Conservation (phyloP, 169 alveolate genomes). For the Toxoplasma gondii region DNA sequence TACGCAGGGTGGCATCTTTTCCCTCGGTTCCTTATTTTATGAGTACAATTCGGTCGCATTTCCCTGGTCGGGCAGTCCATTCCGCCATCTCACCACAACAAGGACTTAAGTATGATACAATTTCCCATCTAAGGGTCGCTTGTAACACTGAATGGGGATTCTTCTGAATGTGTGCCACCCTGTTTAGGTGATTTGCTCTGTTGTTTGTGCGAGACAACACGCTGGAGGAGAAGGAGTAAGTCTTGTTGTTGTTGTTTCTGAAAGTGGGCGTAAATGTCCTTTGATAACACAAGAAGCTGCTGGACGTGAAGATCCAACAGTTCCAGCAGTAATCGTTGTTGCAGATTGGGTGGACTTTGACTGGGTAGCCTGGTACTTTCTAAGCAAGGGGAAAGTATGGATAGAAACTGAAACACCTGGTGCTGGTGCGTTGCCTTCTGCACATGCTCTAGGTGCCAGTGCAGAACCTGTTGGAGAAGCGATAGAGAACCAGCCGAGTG, state of each 20-base stretch:
- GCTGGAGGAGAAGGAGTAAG: not conserved
- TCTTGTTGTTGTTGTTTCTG: not conserved
- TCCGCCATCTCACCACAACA: too few species aligned
- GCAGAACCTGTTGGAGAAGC: constrained; percentile 55
- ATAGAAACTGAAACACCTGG: constrained; percentile 51
- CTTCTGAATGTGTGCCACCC: not conserved
- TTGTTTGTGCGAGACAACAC: not conserved
- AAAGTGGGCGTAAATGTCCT: constrained; percentile 44
- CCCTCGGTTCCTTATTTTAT: too few species aligned
- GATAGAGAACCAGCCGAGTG: constrained; percentile 48
- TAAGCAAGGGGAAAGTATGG: constrained; percentile 58
- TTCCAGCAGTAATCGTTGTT: constrained; percentile 49
- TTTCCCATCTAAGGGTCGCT: not conserved
- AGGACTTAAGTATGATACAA: too few species aligned
- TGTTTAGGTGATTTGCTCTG: not conserved
- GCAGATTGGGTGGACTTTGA: constrained; percentile 56
- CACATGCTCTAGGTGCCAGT: constrained; percentile 51
- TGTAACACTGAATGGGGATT: not conserved
- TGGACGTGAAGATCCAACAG: constrained; percentile 58
- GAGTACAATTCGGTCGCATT: too few species aligned
- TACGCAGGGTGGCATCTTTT: too few species aligned
- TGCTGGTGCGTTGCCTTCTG: constrained; percentile 55
- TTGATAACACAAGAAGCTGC: constrained; percentile 57
- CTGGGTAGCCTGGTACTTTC: constrained; percentile 59
- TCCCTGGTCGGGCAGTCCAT: too few species aligned